Evolutionary conservation across 805 yeast genomes (phyloP).

Genomic region (Candida stauntonica): DNA sequence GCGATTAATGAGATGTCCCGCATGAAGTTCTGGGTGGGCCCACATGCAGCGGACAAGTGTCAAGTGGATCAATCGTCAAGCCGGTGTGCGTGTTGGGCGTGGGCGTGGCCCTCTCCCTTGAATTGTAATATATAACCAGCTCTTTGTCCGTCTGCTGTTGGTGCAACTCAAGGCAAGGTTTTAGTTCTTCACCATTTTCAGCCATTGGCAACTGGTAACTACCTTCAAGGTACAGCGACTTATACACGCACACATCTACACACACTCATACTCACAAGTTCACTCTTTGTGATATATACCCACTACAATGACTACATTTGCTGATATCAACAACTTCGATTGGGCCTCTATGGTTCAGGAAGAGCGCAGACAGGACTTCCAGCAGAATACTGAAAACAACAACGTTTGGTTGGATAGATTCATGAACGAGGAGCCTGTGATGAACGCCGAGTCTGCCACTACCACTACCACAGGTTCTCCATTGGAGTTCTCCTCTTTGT

Average conservation of each 20-base stretch:
- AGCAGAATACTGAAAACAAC: constrained; percentile 15
- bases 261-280: neutral
- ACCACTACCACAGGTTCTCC: constrained; percentile 23
- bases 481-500: constrained; percentile 26
- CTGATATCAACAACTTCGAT: constrained; percentile 23
- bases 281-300: too few species aligned
- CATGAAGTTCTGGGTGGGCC: neutral
- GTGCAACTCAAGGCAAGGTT: neutral
- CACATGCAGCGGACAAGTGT: neutral
- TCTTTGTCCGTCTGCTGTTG: neutral
- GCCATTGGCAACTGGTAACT: neutral
- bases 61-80: neutral
- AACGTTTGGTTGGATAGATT: constrained; percentile 25
- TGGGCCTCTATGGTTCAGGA: constrained; percentile 23
- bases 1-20: neutral
- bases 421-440: constrained; percentile 13
- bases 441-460: constrained; percentile 6
- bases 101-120: neutral
- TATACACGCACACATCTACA: neutral
- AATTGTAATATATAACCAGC: neutral
- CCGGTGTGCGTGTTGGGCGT: neutral
- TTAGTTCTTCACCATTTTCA: neutral
- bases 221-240: neutral
- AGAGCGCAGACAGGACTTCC: constrained; percentile 11
- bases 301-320: constrained; percentile 19